Percentiles rank a stretch among this genome's conserved stretches.
Evolutionary conservation across 805 yeast species (phyloP).

Genomic region (Wickerhamomyces kurtzmanii): DNA sequence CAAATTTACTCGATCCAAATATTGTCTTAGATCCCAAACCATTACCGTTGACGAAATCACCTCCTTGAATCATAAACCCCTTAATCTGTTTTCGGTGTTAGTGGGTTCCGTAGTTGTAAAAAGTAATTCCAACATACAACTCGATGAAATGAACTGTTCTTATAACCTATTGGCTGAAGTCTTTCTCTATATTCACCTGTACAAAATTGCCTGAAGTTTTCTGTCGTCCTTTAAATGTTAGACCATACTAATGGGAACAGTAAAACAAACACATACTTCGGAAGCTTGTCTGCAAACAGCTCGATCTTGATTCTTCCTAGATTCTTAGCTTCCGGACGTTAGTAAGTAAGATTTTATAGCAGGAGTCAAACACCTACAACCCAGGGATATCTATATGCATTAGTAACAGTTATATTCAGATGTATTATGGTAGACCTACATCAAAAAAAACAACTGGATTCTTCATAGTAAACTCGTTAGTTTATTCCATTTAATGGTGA

Average conservation of each 20-base stretch:
- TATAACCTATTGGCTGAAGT: slow-evolving; percentile 34
- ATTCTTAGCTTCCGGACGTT: slow-evolving; percentile 12
- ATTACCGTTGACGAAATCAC: slow-evolving; percentile 33
- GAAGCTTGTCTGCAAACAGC: slow-evolving; percentile 28
- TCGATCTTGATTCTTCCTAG: slow-evolving; percentile 36
- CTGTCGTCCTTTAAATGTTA: slow-evolving; percentile 23
- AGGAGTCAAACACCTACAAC: slow-evolving; percentile 14
- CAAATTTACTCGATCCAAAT: slow-evolving; percentile 28
- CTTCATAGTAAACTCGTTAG: slow-evolving; percentile 3
- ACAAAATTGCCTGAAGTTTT: slow-evolving; percentile 43
- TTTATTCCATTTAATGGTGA: too few relatives aligned
- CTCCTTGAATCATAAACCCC: slow-evolving; percentile 37
- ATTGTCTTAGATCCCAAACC: slow-evolving; percentile 35
- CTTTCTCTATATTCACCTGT: slow-evolving; percentile 34
- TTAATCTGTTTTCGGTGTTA: slow-evolving; percentile 15
- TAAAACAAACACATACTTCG: slow-evolving; percentile 16
- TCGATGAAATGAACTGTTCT: slow-evolving; percentile 26
- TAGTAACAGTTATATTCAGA: neutral
- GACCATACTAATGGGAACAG: neutral
- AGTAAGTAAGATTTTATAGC: neutral
- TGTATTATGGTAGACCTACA: slow-evolving; percentile 14
- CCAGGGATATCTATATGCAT: slow-evolving; percentile 15
- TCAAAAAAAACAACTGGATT: slow-evolving; percentile 32
- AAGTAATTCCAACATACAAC: slow-evolving; percentile 9
- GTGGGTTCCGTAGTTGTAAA: neutral